These are phyloP conservation scores for Lodderomyces oxycetoniae DNA, from an alignment of 1,139 yeast species.

Conservation along the genomic window DNA sequence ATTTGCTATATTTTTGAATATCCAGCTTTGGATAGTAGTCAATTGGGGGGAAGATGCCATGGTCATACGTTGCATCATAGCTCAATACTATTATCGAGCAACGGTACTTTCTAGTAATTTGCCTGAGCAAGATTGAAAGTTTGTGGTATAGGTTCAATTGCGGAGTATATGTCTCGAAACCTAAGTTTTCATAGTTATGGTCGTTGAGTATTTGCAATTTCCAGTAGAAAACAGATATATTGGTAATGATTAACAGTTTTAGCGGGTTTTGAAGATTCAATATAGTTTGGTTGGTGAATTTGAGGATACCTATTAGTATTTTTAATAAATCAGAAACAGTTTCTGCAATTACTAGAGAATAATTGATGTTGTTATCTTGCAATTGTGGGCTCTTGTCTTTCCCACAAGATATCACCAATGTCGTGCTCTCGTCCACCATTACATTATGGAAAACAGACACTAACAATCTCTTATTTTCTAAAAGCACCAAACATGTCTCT, in stretches of 20 bases:
- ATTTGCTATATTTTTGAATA: conserved; percentile 13
- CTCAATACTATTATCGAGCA: conserved; percentile 32
- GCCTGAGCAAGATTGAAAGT: conserved; percentile 13
- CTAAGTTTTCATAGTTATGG: conserved; percentile 14
- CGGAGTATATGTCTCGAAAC: conserved; percentile 12
- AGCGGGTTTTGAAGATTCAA: background rate
- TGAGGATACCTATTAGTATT: background rate
- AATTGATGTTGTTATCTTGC: too few relatives aligned
- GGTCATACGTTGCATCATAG: conserved; percentile 31
- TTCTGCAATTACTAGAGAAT: background rate
- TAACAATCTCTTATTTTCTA: conserved; percentile 6
- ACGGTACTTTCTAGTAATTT: conserved; percentile 16
- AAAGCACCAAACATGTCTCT: conserved; percentile 6
- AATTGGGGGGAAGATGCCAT: conserved; percentile 20
- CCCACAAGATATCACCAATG: background rate
- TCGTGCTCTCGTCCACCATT: too few relatives aligned
- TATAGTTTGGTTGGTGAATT: background rate
- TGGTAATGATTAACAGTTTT: conserved; percentile 9
- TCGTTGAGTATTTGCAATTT: conserved; percentile 19
- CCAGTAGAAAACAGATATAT: conserved; percentile 33
- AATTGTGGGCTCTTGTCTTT: too few relatives aligned
- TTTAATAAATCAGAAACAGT: background rate
- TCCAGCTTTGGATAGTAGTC: conserved; percentile 3
- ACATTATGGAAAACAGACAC: too few relatives aligned
- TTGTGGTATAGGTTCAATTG: conserved; percentile 15